phyloP scores from a whole-genome alignment of 352 stramenopile species.

The Phytophthora nicotianae region DNA sequence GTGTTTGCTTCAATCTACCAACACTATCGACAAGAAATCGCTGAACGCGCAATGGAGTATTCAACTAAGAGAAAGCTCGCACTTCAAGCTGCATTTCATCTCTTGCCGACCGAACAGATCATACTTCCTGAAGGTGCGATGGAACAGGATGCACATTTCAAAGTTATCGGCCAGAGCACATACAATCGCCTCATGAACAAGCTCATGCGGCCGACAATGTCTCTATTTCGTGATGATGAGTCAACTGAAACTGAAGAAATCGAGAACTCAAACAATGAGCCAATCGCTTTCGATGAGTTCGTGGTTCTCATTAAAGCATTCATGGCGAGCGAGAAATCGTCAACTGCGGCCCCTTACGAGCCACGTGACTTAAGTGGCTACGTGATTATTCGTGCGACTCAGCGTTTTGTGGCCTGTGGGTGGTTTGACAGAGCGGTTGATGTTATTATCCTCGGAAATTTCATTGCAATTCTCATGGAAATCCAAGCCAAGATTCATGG shows the following conservation, averaged over 20 bases:
- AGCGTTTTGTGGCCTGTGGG: neutral
- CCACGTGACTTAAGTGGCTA: neutral
- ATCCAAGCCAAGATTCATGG: constrained; percentile 1
- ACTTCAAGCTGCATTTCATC: neutral
- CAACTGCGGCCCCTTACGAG: neutral
- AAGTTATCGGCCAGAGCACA: neutral
- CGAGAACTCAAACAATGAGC: neutral
- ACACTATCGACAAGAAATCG: constrained; percentile 2
- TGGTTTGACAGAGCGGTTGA: constrained; percentile 1
- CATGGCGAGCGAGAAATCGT: neutral
- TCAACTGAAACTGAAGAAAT: neutral
- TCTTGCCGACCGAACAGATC: neutral
- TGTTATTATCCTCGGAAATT: neutral
- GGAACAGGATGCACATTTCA: neutral
- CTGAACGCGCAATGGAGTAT: neutral
- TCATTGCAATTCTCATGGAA: neutral
- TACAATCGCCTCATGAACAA: constrained; percentile 3
- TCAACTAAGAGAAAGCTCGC: constrained; percentile 2
- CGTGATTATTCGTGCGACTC: neutral
- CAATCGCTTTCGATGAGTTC: neutral
- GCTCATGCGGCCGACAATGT: neutral
- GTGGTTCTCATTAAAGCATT: constrained; percentile 1
- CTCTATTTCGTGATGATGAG: neutral
- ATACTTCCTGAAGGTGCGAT: neutral
- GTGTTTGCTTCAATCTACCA: constrained; percentile 3